Evolutionary conservation across 2,329 filamentous ascomycete species (phyloP), one percentile per base, ranked within the genome.

Genomic region (Epichloe hybrida): DNA sequence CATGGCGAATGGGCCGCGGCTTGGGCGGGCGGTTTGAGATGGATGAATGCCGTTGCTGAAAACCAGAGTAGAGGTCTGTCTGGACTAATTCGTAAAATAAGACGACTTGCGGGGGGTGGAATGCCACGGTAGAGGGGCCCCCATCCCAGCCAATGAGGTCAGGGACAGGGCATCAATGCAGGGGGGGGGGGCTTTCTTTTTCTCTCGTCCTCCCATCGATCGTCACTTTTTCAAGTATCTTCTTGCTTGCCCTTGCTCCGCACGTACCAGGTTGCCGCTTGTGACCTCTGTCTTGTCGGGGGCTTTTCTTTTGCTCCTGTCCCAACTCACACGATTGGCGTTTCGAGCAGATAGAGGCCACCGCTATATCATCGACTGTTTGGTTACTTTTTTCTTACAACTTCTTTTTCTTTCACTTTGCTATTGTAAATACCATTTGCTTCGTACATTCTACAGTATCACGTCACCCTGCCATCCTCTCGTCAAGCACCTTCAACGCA

Each of bases 1-100:
- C 85, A 89, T 89, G 44, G 40, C 17, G 41, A n/a, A 39, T 15
- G 23, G 9, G 41, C 41, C 41, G 20, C 40, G 46, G 37, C 13
- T 27, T 42, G 36, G 34, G 37, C 9, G 31, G 31, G 31, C 31
- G 31, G 31, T 4, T 31, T 31, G 31, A 31, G 37, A 15, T 38
- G 37, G 37, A 6, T 38, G 37, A 38, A n/a, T 15, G 37, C 6
- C 15, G 37, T 13, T 13, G 37, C 37, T 13, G 27, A 3, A 31
- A 31, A 9, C 27, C 3, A 27, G 7, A 27, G 23, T 8, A 31
- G 27, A 31, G 27, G 7, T 31, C 27, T 31, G 7, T 31, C 7
- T 31, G 27, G 27, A 8, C 7, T 31, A 9, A 8, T 31, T 31
- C 27, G 27, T 31, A 31, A 31, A 31, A 9, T 3, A 8, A 31